Evolutionary conservation across 345 rosid genomes (phyloP).

Genomic region (Gossypium raimondii): DNA sequence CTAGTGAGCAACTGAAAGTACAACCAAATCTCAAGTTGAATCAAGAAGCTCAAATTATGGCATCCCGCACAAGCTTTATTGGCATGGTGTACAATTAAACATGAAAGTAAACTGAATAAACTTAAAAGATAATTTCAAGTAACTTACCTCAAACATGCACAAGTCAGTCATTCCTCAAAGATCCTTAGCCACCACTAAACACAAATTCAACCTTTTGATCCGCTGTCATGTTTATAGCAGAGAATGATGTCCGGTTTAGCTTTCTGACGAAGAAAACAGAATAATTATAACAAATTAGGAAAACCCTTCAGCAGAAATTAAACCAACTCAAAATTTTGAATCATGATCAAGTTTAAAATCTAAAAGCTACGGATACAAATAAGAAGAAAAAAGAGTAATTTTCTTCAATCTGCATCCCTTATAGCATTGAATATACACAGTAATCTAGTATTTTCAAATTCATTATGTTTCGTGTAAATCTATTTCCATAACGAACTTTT

Average conservation of each 20-base stretch:
- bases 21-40: slow-evolving; percentile 4
- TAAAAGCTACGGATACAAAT: neutral
- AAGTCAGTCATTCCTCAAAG: slow-evolving; percentile 66
- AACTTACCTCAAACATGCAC: slow-evolving; percentile 57
- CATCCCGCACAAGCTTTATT: neutral
- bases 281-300: neutral
- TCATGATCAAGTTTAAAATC: neutral
- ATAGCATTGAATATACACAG: neutral
- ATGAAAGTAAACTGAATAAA: neutral
- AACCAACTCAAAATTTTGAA: neutral
- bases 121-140: slow-evolving; percentile 13
- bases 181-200: slow-evolving; percentile 54
- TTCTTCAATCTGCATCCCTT: neutral
- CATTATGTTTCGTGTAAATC: neutral
- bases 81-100: slow-evolving; percentile 3
- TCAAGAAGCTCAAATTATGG: neutral
- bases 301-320: neutral
- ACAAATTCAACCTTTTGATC: slow-evolving; percentile 33
- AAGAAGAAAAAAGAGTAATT: neutral
- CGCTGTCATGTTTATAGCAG: slow-evolving; percentile 37
- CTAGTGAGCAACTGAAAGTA: neutral
- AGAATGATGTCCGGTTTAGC: slow-evolving; percentile 30
- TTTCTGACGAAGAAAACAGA: slow-evolving; percentile 2
- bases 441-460: neutral
- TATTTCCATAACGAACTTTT: neutral